Percentiles rank a stretch among this genome's conserved stretches.
Conservation (phyloP, 441 rosid species). For the Adansonia rubrostipa region DNA sequence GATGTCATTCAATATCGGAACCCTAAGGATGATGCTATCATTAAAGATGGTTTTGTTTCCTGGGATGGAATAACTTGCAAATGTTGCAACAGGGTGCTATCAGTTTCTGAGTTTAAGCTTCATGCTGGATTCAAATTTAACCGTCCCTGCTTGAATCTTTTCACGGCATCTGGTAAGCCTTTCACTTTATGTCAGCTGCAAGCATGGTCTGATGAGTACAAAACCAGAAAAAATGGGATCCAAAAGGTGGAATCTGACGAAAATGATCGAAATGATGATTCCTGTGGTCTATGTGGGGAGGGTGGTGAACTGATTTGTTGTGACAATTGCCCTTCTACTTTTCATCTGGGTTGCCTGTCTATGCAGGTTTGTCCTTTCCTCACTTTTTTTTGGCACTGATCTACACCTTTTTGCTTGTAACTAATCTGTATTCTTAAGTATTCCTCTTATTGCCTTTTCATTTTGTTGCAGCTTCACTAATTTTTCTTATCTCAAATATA, state of each 20-base stretch:
- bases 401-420: neutral
- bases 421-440: neutral
- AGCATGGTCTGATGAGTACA: constrained; percentile 94
- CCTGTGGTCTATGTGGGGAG: constrained; percentile 94
- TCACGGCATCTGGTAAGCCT: constrained; percentile 85
- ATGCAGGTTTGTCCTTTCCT: constrained; percentile 66
- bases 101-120: constrained; percentile 75
- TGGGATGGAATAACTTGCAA: constrained; percentile 80
- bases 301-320: constrained; percentile 96
- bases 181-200: constrained; percentile 75
- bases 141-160: constrained; percentile 82
- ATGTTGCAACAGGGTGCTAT: constrained; percentile 70
- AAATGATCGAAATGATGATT: constrained; percentile 92
- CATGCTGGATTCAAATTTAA: constrained; percentile 80
- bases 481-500: neutral
- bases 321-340: constrained; percentile 93
- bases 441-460: neutral
- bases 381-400: constrained; percentile 4
- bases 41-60: constrained; percentile 76
- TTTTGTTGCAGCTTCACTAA: constrained; percentile 13
- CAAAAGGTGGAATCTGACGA: constrained; percentile 54
- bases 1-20: constrained; percentile 80
- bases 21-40: constrained; percentile 62
- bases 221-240: constrained; percentile 58
- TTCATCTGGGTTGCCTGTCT: constrained; percentile 83